Percentiles rank a stretch among this genome's conserved stretches.
Conservation (phyloP, 805 yeast species). For the Saccharomycopsis sp. region DNA sequence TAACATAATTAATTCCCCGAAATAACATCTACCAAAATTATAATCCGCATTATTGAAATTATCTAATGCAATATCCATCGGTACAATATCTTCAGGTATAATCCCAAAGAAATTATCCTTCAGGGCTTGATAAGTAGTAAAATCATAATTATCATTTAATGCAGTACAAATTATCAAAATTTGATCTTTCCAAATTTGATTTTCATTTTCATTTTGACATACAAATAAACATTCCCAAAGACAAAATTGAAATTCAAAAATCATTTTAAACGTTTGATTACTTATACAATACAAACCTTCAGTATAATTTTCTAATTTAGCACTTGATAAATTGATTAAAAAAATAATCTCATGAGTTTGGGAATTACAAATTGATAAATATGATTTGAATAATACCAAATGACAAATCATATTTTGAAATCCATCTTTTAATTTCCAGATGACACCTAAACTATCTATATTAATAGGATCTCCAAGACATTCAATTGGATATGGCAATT, state of each 20-base stretch:
- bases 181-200: conserved; percentile 31
- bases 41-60: conserved; percentile 8
- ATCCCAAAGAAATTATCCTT: conserved; percentile 1
- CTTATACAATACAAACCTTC: conserved; percentile 26
- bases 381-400: conserved; percentile 40
- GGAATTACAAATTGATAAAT: conserved; percentile 30
- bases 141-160: conserved; percentile 25
- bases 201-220: conserved; percentile 29
- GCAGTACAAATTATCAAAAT: conserved; percentile 23
- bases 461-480: conserved; percentile 37
- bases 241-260: conserved; percentile 33
- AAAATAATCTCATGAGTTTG: conserved; percentile 29
- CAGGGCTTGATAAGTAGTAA: conserved; percentile 3
- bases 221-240: conserved; percentile 33
- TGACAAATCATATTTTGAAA: conserved; percentile 22
- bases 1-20: conserved; percentile 15
- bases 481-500: conserved; percentile 32
- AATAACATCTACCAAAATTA: conserved; percentile 11
- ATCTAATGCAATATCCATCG: conserved; percentile 14
- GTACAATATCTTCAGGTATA: conserved; percentile 16
- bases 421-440: conserved; percentile 28
- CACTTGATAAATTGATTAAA: conserved; percentile 36
- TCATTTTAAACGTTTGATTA: conserved; percentile 30
- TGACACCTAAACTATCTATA: conserved; percentile 32
- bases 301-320: conserved; percentile 22